These are phyloP conservation scores for Cyamopsis tetragonoloba DNA, from an alignment of 306 rosid genomes.

Conservation along the genomic window DNA sequence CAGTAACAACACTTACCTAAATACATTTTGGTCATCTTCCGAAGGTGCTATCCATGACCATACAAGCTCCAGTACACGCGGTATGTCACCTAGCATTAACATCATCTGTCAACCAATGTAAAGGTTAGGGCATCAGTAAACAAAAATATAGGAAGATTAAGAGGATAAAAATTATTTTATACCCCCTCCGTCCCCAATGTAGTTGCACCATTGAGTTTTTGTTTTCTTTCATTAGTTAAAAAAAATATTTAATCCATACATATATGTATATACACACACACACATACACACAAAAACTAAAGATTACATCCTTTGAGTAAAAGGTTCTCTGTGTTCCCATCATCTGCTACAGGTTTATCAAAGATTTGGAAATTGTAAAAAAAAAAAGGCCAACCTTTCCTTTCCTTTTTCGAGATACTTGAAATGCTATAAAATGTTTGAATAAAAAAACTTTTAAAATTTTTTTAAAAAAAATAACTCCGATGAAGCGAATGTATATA, in stretches of 20 bases:
- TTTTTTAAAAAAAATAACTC: too few species aligned
- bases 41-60: constrained; percentile 98
- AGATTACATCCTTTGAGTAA: constrained; percentile 12
- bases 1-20: constrained; percentile 50
- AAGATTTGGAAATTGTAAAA: neutral
- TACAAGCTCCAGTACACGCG: constrained; percentile 78
- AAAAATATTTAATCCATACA: neutral
- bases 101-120: constrained; percentile 59
- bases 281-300: neutral
- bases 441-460: constrained; percentile 20
- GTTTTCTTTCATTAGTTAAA: neutral
- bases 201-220: neutral
- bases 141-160: constrained; percentile 3
- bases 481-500: neutral
- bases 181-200: neutral
- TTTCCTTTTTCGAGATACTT: neutral
- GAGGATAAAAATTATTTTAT: neutral
- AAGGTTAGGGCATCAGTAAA: constrained; percentile 27
- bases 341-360: neutral
- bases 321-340: neutral
- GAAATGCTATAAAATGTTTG: constrained; percentile 21
- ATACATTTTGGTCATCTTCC: constrained; percentile 65
- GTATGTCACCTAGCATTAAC: constrained; percentile 86
- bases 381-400: neutral
- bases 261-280: too few species aligned